Conservation (phyloP, 257 asterid genomes). For the Scutellaria minor region DNA sequence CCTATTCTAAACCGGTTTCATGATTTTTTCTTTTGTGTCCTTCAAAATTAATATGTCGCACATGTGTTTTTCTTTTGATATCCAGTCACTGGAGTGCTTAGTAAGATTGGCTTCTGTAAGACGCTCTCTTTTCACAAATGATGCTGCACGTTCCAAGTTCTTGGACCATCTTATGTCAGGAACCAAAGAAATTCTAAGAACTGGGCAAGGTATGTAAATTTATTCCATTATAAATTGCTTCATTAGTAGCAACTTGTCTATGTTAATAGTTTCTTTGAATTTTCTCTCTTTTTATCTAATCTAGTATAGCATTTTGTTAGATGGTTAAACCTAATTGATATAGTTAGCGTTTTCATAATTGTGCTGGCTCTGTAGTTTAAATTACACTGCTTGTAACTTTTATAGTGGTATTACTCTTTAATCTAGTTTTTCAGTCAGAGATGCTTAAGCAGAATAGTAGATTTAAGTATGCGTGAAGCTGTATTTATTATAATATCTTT, state of each 20-base stretch:
- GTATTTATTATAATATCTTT: background rate
- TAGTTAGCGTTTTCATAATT: conserved; percentile 4
- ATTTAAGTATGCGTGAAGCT: conserved; percentile 21
- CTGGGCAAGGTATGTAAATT: conserved; percentile 78
- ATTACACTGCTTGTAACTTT: conserved; percentile 17
- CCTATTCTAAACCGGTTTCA: conserved; percentile 20
- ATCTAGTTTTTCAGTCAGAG: conserved; percentile 4
- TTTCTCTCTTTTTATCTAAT: conserved; percentile 21
- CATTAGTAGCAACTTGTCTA: conserved; percentile 14
- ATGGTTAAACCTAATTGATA: background rate
- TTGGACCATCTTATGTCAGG: conserved; percentile 94
- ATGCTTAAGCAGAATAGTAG: background rate
- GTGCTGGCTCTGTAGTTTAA: conserved; percentile 26
- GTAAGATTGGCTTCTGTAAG: conserved; percentile 93
- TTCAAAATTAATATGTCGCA: conserved; percentile 8
- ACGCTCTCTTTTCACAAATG: conserved; percentile 91
- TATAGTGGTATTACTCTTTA: conserved; percentile 10
- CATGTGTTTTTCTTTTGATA: conserved; percentile 14
- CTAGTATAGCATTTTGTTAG: conserved; percentile 18
- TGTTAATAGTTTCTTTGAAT: conserved; percentile 3
- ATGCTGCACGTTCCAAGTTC: conserved; percentile 82
- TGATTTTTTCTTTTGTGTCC: background rate
- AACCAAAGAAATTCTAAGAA: conserved; percentile 84
- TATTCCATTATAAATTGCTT: conserved; percentile 29
- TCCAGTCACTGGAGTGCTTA: conserved; percentile 93